Base-by-base conservation (phyloP, 257 asterid species). In the Solanum piurae region DNA sequence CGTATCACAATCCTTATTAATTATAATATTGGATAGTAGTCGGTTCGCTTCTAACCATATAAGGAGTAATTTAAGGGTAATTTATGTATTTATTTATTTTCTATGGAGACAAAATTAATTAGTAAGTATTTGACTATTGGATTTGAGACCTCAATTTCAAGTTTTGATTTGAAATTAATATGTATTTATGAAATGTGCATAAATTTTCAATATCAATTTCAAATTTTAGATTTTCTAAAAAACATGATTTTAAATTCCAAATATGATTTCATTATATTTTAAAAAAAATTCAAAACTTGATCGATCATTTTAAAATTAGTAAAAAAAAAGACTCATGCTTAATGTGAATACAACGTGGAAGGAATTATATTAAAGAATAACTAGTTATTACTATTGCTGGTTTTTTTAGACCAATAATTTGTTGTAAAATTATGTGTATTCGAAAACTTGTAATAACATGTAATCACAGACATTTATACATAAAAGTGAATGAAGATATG, bases 151-250 rank as follows among this genome's bases (percentile, higher is more conserved):
- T 64, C 71, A 64, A n/a, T 64, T n/a, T 64, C 7, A n/a, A 64
- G 16, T n/a, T 64, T 64, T 64, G 33, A 11, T 64, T 64, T 5
- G 72, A 64, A 25, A n/a, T 64, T 5, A 11, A 64, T 11, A 14
- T 11, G 11, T 10, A 0, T 64, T 64, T 64, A 64, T n/a, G 33
- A 25, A 64, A 64, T n/a, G 3, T 64, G 0, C 33, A 64, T 2
- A n/a, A 64, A 64, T 2, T 64, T 21, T 60, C 27, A 60, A 9
- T 23, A 10, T n/a, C 4, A 64, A 64, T 25, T 64, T n/a, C 0
- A n/a, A n/a, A 2, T n/a, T 4, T 12, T 9, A n/a, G 10, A 2
- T n/a, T 4, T 12, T 9, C 1, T 3, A 4, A 23, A 62, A n/a
- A n/a, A n/a, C 12, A 62, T 62, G 71, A 64, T 64, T 64, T 64